Evolutionary conservation across 2,329 filamentous ascomycete species (phyloP).

Genomic region (Fusarium concolor): DNA sequence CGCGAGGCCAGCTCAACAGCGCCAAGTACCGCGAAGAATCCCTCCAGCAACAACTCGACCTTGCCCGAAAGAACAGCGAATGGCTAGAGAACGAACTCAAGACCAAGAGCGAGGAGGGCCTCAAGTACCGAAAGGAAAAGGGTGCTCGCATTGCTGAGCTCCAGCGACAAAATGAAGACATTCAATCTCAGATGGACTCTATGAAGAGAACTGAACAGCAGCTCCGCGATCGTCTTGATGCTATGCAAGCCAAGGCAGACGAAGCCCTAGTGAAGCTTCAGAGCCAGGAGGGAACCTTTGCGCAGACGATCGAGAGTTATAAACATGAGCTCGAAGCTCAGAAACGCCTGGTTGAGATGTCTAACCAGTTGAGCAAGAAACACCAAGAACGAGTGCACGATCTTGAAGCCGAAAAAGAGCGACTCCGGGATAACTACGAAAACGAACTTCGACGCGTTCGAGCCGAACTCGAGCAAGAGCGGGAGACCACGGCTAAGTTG

Average conservation of each 20-base stretch:
- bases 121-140: constrained; percentile 95
- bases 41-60: constrained; percentile 88
- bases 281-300: constrained; percentile 84
- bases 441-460: constrained; percentile 67
- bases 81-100: constrained; percentile 94
- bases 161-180: constrained; percentile 89
- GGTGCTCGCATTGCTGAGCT: constrained; percentile 88
- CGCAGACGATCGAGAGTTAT: constrained; percentile 86
- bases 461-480: constrained; percentile 68
- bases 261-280: constrained; percentile 85
- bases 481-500: constrained; percentile 58
- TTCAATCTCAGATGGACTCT: constrained; percentile 79
- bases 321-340: constrained; percentile 86
- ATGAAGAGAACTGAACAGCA: constrained; percentile 83
- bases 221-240: constrained; percentile 83
- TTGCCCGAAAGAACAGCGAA: constrained; percentile 89
- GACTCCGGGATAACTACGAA: constrained; percentile 73
- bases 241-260: constrained; percentile 87
- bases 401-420: constrained; percentile 71
- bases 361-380: constrained; percentile 79
- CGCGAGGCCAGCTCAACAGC: constrained; percentile 81
- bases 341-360: constrained; percentile 83
- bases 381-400: constrained; percentile 77
- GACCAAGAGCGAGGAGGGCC: constrained; percentile 85
- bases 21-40: constrained; percentile 92